A percentile compares a stretch with the other conserved stretches of the same genome.
phyloP scores from a whole-genome alignment of 164 flowering plant genomes.

The Akebia trifoliata region DNA sequence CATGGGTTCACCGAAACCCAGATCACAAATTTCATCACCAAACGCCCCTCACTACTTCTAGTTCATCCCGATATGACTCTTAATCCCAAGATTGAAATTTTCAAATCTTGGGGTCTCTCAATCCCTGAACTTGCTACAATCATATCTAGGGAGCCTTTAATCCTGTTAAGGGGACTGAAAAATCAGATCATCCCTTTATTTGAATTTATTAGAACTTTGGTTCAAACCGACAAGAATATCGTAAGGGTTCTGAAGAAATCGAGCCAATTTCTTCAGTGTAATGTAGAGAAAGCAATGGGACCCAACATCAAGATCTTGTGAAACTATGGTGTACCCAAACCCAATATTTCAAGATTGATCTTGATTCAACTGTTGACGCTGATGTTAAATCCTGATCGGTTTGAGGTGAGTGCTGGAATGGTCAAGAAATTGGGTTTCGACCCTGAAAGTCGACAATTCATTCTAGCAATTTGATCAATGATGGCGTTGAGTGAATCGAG shows the following conservation, averaged over 20 bases:
- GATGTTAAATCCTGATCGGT: neutral
- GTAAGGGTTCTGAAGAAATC: neutral
- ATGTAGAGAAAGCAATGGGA: neutral
- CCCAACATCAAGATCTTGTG: constrained; percentile 1
- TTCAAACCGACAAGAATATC: neutral
- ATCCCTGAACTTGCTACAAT: neutral
- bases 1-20: neutral
- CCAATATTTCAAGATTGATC: neutral
- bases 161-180: neutral
- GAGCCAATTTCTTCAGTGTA: neutral
- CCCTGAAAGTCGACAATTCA: neutral
- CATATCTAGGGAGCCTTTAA: neutral
- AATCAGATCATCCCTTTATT: neutral
- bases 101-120: neutral
- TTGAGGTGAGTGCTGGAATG: neutral
- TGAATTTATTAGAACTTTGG: neutral
- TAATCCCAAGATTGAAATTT: neutral
- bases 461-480: neutral
- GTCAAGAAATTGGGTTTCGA: neutral
- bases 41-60: neutral
- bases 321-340: constrained; percentile 1
- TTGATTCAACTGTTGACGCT: neutral
- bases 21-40: neutral
- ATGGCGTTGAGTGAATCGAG: neutral
- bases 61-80: neutral